A percentile compares a stretch with the other conserved stretches of the same genome.
phyloP scores from a whole-genome alignment of 768 basidiomycete species.

The Russula sp. region DNA sequence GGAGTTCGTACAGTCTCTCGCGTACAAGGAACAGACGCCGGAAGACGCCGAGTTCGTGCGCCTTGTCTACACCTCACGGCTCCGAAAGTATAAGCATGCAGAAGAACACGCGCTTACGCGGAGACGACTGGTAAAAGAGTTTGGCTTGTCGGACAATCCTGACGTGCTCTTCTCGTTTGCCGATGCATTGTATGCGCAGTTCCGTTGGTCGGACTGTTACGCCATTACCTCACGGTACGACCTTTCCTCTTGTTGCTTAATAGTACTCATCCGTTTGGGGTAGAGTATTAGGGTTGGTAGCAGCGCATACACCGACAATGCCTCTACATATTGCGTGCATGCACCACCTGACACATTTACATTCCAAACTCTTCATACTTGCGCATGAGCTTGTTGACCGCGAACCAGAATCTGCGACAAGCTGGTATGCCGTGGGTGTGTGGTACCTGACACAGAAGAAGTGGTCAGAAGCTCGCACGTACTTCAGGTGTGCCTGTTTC shows the following conservation, averaged over 20 bases:
- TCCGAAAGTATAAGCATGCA: slow-evolving; percentile 85
- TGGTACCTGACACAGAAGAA: slow-evolving; percentile 88
- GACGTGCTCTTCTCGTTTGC: slow-evolving; percentile 89
- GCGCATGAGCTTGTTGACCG: slow-evolving; percentile 94
- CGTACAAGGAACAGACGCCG: slow-evolving; percentile 74
- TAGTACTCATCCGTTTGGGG: neutral
- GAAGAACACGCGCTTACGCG: slow-evolving; percentile 77
- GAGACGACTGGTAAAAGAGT: slow-evolving; percentile 73
- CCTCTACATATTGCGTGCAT: slow-evolving; percentile 96
- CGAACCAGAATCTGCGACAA: slow-evolving; percentile 87
- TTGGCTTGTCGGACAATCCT: slow-evolving; percentile 80
- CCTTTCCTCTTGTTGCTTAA: neutral
- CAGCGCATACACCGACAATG: slow-evolving; percentile 83
- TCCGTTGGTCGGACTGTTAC: slow-evolving; percentile 93
- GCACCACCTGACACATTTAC: slow-evolving; percentile 88
- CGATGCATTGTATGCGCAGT: slow-evolving; percentile 80
- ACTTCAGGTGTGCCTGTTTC: slow-evolving; percentile 70
- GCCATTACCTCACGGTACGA: slow-evolving; percentile 72
- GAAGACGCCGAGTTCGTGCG: slow-evolving; percentile 89
- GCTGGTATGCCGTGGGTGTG: slow-evolving; percentile 98
- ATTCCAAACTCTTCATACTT: slow-evolving; percentile 90
- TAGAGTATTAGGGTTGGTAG: slow-evolving; percentile 81
- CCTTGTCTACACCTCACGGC: slow-evolving; percentile 84
- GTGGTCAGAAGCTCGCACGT: slow-evolving; percentile 87
- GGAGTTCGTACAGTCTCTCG: slow-evolving; percentile 85